Evolutionary conservation across 306 rosid species (phyloP), one percentile per base, ranked within the genome.

Genomic region (Trichosanthes truncata): DNA sequence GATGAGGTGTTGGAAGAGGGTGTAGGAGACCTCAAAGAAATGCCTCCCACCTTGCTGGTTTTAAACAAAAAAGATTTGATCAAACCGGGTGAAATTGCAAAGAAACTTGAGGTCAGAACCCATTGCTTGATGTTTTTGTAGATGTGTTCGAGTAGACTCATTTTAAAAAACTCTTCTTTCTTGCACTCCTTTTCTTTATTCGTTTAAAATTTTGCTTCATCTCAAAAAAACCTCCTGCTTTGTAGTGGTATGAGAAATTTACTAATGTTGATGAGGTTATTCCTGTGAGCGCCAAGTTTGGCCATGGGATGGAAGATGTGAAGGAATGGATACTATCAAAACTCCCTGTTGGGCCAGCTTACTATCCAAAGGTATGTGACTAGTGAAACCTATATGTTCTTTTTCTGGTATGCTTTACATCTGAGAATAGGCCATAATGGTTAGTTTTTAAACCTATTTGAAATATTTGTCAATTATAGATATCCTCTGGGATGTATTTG

Each of bases 281-380:
- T 83, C 99, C 99, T 49, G 99, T 93, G 80, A 95, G 99, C 87
- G 97, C 99, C 79, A 95, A 93, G 85, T 89, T 82, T 78, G 97
- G 99, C 17, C 97, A 95, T 26, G 99, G 99, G 45, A 86, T 95
- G 78, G 97, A 93, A 78, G 97, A 95, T 63, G 90, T 95, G 80
- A 93, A 88, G 90, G 90, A 91, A 53, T 95, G 99, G 97, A 90
- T 95, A 82, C 86, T 93, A 78, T 93, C 97, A 72, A 93, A 95
- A 87, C 92, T 95, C 81, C 99, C 97, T 6, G 6, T 87, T 20
- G 99, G 97, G 56, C 99, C 97, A 78, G 90, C 97, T 75, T 93
- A 91, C 82, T 95, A 89, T 89, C 96, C 99, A 49, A 91, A 93
- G 96, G 99, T 87, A 91, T 79, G 89, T 65, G 8, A 20, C 25